Base-by-base conservation (phyloP, 2,329 filamentous ascomycete species). In the Aspergillus ustus region DNA sequence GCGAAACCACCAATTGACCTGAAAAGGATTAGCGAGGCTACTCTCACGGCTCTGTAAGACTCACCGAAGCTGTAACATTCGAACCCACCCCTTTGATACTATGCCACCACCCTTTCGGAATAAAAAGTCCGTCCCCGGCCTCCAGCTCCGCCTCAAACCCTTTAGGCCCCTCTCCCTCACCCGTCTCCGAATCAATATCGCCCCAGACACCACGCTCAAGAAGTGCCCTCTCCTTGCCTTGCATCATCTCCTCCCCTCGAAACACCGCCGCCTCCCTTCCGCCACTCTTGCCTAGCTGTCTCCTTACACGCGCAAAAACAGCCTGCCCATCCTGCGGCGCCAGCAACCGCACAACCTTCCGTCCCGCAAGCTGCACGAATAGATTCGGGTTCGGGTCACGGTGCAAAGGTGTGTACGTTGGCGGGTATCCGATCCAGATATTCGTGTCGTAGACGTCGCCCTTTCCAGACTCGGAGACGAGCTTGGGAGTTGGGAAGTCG, bases 381-480 rank as follows among this genome's bases (percentile, higher is more conserved):
- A 97, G 70, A 72, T 99, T 99, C 0, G 92, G 92, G 70, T 98
- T 98, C 0, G 95, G 95, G 71, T 99, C 95, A 58, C 91, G 87
- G 76, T 99, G 95, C 3, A 97, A 81, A 3, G 95, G 93, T 0
- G 95, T 97, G 69, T 92, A 93, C 0, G 93, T 97, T 0, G 92
- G 92, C 44, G 92, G 87, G 15, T 89, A 82, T 0, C 95, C 95
- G 13, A 98, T 84, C 94, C 94, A 99, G 48, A 98, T 81, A 68
- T 91, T 96, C 0, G 90, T 89, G 69, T 84, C 86, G 73, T 98
- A 97, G n/a, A 97, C 78, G 73, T 97, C 93, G 2, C 92, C 92
- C 67, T 85, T 90, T 0, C 91, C 91, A 1, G 86, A 84, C 7
- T 80, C 73, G 3, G 71, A 75, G 3, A 96, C 87, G 4, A 93